Base-by-base conservation (phyloP, 371 early-diverging fungal species). In the Lichtheimia corymbifera region DNA sequence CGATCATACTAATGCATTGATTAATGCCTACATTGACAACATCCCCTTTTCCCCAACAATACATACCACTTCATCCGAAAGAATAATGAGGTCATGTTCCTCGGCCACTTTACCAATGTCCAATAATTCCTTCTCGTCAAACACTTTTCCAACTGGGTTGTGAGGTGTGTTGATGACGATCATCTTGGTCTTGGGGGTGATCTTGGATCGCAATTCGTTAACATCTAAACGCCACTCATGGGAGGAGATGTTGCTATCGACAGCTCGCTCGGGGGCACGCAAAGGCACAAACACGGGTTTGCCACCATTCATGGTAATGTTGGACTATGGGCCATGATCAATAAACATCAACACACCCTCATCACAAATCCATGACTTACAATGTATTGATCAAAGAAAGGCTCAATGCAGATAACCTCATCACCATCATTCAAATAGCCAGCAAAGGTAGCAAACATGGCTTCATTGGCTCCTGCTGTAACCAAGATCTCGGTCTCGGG, bases 131-230 rank as follows among this genome's bases (percentile, higher is more conserved):
- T 87, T 81, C 50, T 87, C 82, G 15, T 88, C 82, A 70, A 93
- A 97, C 20, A 91, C 89, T 65, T 92, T 91, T 22, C 95, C 95
- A 15, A 96, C 85, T 5, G 98, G 98, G 73, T 97, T 97, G 77
- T 97, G 94, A 25, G 98, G 98, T 22, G 96, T 97, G 73, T 97
- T 97, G 70, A 97, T 61, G 6, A 97, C 89, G 60, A 97, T 83
- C 65, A 95, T 88, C 82, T 93, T 94, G 47, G 96, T 93, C 45
- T 80, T 81, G 4, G 85, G 74, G 0, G 87, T 93, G 59, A 96
- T 83, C 57, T 92, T 91, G 40, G 85, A 77, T 58, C 88, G 82
- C 12, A 97, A 79, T 70, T 96, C 93, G 30, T 82, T 80, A 45
- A 92, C 79, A 68, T 96, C 95, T 40, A 97, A 73, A 66, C 78